Percentiles rank a stretch among this genome's conserved stretches.
phyloP scores from a whole-genome alignment of 345 rosid species.

The Lepidium didymum region DNA sequence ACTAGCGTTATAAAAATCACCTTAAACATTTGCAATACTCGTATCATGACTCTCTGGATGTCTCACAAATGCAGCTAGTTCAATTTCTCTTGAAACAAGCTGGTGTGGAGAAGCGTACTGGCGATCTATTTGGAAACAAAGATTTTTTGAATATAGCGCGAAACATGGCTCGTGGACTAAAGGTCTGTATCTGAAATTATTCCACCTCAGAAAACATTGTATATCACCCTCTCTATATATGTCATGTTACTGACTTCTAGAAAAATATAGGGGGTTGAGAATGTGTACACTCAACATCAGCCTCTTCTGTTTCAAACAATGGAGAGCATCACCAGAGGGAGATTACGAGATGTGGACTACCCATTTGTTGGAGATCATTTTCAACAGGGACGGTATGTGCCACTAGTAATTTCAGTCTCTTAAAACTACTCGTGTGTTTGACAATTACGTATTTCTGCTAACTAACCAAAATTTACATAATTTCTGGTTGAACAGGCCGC shows the following conservation, averaged over 20 bases:
- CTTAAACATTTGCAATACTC: not conserved
- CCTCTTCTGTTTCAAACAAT: conserved; percentile 91
- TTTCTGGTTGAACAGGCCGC: conserved; percentile 52
- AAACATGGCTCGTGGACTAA: conserved; percentile 99
- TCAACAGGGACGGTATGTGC: conserved; percentile 92
- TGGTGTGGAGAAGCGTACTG: conserved; percentile 84
- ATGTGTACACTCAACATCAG: conserved; percentile 97
- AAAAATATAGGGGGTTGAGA: conserved; percentile 73
- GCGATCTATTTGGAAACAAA: conserved; percentile 92
- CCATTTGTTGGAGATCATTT: conserved; percentile 91
- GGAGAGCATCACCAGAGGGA: conserved; percentile 90
- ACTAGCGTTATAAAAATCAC: not conserved
- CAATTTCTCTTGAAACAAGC: conserved; percentile 97
- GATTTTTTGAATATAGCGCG: conserved; percentile 96
- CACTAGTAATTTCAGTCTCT: too few species aligned
- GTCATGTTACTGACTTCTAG: not conserved
- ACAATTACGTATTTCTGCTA: not conserved
- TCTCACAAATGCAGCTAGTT: conserved; percentile 62
- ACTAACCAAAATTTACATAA: not conserved
- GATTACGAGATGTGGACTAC: conserved; percentile 88
- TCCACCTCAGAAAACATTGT: not conserved
- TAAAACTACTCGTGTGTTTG: not conserved
- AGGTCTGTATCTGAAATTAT: conserved; percentile 45
- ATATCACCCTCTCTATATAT: not conserved
- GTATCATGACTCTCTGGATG: conserved; percentile 21